phyloP scores from a whole-genome alignment of 768 basidiomycete genomes.

The Paxillus rubicundulus region DNA sequence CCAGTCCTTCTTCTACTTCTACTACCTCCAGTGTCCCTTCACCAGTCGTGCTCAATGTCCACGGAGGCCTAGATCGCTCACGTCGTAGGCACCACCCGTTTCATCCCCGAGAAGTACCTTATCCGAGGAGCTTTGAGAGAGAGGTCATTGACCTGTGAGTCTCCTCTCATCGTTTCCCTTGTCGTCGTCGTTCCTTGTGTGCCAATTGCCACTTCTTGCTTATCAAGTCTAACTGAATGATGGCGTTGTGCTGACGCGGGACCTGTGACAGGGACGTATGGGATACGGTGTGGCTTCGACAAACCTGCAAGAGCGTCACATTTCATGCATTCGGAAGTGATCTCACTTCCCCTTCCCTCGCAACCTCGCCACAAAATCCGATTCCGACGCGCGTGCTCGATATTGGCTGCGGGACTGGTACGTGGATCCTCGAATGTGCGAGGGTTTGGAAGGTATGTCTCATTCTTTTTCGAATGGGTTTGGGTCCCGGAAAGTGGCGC shows the following conservation, averaged over 20 bases:
- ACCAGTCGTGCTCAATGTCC: slow-evolving; percentile 28
- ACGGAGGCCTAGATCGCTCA: slow-evolving; percentile 15
- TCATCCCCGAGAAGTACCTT: slow-evolving; percentile 52
- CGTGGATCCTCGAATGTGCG: slow-evolving; percentile 69
- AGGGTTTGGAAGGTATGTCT: slow-evolving; percentile 54
- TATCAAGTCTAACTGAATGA: not conserved
- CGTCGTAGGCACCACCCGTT: slow-evolving; percentile 57
- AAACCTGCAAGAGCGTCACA: slow-evolving; percentile 55
- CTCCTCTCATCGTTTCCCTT: not conserved
- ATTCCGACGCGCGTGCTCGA: slow-evolving; percentile 45
- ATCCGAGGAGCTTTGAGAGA: slow-evolving; percentile 64
- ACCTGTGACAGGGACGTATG: slow-evolving; percentile 55
- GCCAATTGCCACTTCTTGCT: not conserved
- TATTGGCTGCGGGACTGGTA: slow-evolving; percentile 74
- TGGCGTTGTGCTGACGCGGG: too few relatives aligned
- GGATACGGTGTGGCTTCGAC: slow-evolving; percentile 56
- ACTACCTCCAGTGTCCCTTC: not conserved
- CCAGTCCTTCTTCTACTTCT: not conserved
- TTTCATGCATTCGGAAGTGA: slow-evolving; percentile 53
- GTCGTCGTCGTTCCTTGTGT: not conserved
- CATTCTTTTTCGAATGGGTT: not conserved
- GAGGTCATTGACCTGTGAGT: slow-evolving; percentile 68
- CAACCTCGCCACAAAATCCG: not conserved
- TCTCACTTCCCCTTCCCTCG: not conserved
- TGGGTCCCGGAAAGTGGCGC: too few relatives aligned